phyloP scores from a whole-genome alignment of 768 basidiomycete genomes.

The Tulasnella sp. region DNA sequence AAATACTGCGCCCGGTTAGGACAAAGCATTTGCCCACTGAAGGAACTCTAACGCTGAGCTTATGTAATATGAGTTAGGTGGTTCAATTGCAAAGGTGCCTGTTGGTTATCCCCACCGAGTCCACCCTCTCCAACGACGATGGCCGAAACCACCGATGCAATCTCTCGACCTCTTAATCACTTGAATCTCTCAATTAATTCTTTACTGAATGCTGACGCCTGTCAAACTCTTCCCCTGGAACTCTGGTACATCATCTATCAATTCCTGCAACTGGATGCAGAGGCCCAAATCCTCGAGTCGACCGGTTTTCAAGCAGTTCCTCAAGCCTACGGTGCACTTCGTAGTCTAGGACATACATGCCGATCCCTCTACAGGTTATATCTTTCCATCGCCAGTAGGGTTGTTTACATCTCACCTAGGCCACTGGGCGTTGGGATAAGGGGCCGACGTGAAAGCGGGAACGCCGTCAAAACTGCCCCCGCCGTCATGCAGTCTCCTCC shows the following conservation, averaged over 20 bases:
- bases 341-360: no score
- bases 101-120: no score
- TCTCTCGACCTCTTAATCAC: background rate
- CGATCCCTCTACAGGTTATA: no score
- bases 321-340: no score
- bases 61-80: no score
- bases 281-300: background rate
- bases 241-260: background rate
- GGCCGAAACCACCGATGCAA: background rate
- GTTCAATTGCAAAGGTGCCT: no score
- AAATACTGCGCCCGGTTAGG: no score
- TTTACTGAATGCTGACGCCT: background rate
- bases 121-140: background rate
- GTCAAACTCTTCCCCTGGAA: background rate
- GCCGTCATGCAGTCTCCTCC: no score
- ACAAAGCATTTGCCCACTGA: no score
- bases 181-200: background rate
- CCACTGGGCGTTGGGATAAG: background rate
- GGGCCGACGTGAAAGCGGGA: background rate
- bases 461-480: background rate
- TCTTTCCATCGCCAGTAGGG: no score
- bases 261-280: background rate
- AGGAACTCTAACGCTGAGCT: background rate
- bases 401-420: background rate
- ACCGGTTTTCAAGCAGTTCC: background rate